These are phyloP conservation scores for Thyridium curvatum DNA, from an alignment of 2,329 filamentous ascomycete genomes.

Conservation along the genomic window DNA sequence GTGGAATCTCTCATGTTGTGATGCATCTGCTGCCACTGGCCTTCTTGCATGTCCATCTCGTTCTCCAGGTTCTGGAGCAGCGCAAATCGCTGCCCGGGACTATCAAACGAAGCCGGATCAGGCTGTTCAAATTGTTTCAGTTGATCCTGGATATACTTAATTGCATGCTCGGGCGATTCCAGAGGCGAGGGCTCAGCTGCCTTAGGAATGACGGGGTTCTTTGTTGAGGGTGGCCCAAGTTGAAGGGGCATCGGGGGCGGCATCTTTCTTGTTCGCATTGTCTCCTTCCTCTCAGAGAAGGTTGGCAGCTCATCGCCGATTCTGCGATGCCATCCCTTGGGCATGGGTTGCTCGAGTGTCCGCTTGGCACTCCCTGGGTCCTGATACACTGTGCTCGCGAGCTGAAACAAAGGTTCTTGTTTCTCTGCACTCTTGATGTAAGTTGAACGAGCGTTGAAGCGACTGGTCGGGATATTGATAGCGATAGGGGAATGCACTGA, in stretches of 20 bases:
- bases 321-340: constrained; percentile 43
- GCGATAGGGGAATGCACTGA: constrained; percentile 44
- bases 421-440: constrained; percentile 25
- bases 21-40: constrained; percentile 53
- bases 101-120: constrained; percentile 25
- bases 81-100: constrained; percentile 34
- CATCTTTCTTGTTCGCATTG: constrained; percentile 40
- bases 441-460: constrained; percentile 31
- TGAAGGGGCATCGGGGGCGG: constrained; percentile 51
- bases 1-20: constrained; percentile 45
- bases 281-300: constrained; percentile 48
- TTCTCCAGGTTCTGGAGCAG: constrained; percentile 53
- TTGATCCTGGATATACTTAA: constrained; percentile 45
- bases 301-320: constrained; percentile 52
- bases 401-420: constrained; percentile 1
- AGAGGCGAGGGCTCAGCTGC: constrained; percentile 44
- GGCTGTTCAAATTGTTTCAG: constrained; percentile 41
- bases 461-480: constrained; percentile 34
- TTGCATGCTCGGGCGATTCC: constrained; percentile 43
- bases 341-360: too few species aligned
- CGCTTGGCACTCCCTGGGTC: too few species aligned
- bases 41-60: constrained; percentile 56
- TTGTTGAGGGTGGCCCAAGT: constrained; percentile 33
- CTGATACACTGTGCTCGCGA: too few species aligned
- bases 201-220: constrained; percentile 35